These are phyloP conservation scores for Pholiota adiposa DNA, from an alignment of 1,284 basidiomycete species.

Conservation along the genomic window DNA sequence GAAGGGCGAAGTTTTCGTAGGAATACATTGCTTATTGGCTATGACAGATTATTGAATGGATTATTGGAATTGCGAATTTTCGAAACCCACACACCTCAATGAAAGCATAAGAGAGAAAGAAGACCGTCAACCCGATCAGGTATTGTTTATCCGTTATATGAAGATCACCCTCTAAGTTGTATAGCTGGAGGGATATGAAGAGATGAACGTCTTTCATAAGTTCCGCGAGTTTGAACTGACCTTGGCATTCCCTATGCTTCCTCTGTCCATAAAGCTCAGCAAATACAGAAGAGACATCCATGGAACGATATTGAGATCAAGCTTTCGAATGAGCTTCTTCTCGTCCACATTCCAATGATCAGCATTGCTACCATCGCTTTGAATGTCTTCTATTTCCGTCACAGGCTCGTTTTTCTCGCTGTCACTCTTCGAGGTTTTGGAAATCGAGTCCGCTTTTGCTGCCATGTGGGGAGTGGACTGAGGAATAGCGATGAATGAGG, in stretches of 20 bases:
- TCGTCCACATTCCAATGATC: slow-evolving; percentile 43
- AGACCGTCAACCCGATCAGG: slow-evolving; percentile 63
- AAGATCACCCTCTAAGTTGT: slow-evolving; percentile 55
- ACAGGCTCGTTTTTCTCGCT: slow-evolving; percentile 2
- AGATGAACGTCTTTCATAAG: neutral
- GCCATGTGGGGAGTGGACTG: neutral
- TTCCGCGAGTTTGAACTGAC: slow-evolving; percentile 36
- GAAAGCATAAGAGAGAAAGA: slow-evolving; percentile 65
- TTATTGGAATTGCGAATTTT: neutral
- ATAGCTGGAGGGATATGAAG: slow-evolving; percentile 44
- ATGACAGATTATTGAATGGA: neutral
- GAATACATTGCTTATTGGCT: slow-evolving; percentile 63
- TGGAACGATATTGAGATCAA: slow-evolving; percentile 65
- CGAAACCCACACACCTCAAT: slow-evolving; percentile 54
- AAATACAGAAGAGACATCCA: slow-evolving; percentile 77
- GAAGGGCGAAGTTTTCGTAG: slow-evolving; percentile 70
- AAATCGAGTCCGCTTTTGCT: slow-evolving; percentile 1
- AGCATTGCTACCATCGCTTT: neutral
- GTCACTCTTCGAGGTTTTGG: neutral
- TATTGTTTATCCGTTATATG: slow-evolving; percentile 68
- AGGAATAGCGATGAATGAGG: neutral
- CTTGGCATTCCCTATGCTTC: slow-evolving; percentile 82
- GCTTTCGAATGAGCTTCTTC: slow-evolving; percentile 62
- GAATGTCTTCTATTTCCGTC: slow-evolving; percentile 1
- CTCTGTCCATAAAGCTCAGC: slow-evolving; percentile 75